Evolutionary conservation across 1,139 yeast species (phyloP).

Genomic region (Hanseniaspora gamundiae): DNA sequence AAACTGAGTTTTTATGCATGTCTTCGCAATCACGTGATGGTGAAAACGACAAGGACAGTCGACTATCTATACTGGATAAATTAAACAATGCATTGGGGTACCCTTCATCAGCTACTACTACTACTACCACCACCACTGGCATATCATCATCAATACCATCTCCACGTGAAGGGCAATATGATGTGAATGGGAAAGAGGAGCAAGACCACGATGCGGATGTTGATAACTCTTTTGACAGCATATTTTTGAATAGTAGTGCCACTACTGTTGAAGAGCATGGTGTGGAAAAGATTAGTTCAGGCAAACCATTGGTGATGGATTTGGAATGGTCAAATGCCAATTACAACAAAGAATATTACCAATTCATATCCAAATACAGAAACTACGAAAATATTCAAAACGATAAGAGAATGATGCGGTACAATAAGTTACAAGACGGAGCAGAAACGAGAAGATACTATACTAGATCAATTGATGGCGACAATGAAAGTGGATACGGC

Average conservation of each 20-base stretch:
- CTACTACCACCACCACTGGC: too few relatives aligned
- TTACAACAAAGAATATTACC: background rate
- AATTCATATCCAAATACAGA: background rate
- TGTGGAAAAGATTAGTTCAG: background rate
- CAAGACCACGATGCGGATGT: background rate
- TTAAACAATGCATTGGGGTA: background rate
- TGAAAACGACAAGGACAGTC: slow-evolving; percentile 3
- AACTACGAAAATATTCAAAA: background rate
- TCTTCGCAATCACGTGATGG: slow-evolving; percentile 10
- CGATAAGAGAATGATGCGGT: background rate
- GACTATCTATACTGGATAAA: background rate
- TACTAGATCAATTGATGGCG: background rate
- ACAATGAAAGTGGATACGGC: background rate
- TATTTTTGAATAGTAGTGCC: background rate
- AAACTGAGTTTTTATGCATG: slow-evolving; percentile 9
- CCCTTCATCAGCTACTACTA: too few relatives aligned
- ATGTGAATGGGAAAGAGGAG: too few relatives aligned
- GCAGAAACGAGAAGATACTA: background rate
- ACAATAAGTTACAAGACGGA: background rate
- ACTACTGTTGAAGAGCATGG: background rate
- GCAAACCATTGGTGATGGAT: background rate
- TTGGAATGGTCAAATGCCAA: background rate
- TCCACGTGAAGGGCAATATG: too few relatives aligned
- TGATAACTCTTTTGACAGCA: slow-evolving; percentile 1
- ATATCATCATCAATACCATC: too few relatives aligned